phyloP scores from a whole-genome alignment of 1,284 basidiomycete genomes.

The Leccinum pachyderme region DNA sequence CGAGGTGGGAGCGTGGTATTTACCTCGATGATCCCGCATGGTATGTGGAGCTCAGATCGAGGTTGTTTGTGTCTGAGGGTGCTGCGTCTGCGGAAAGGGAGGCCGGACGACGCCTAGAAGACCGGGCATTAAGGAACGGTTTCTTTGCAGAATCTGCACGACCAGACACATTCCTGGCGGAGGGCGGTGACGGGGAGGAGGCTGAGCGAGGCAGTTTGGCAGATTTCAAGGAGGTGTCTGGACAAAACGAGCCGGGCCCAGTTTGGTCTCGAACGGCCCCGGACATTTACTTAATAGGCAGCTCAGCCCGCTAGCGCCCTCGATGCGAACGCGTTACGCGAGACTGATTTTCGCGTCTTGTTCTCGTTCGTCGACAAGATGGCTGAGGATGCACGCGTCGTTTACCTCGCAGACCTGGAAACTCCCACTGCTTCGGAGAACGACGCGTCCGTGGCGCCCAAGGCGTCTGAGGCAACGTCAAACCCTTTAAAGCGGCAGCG shows the following conservation, averaged over 20 bases:
- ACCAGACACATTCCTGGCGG: conserved; percentile 41
- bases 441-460: conserved; percentile 18
- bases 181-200: conserved; percentile 72
- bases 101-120: conserved; percentile 38
- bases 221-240: conserved; percentile 9
- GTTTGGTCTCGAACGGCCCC: conserved; percentile 1
- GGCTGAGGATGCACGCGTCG: conserved; percentile 36
- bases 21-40: conserved; percentile 59
- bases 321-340: conserved; percentile 3
- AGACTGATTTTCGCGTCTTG: conserved; percentile 6
- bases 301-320: not conserved
- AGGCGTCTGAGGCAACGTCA: conserved; percentile 19
- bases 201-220: conserved; percentile 72
- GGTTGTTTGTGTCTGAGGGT: conserved; percentile 28
- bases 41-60: conserved; percentile 83
- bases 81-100: conserved; percentile 23
- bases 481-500: conserved; percentile 57
- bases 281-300: conserved; percentile 20
- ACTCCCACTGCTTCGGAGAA: conserved; percentile 14
- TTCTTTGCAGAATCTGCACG: conserved; percentile 43
- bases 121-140: conserved; percentile 37
- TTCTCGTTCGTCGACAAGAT: conserved; percentile 28
- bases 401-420: conserved; percentile 62
- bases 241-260: not conserved
- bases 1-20: not conserved